Conservation (phyloP, 192 early-diverging fungal species). For the Gonapodya sp. region DNA sequence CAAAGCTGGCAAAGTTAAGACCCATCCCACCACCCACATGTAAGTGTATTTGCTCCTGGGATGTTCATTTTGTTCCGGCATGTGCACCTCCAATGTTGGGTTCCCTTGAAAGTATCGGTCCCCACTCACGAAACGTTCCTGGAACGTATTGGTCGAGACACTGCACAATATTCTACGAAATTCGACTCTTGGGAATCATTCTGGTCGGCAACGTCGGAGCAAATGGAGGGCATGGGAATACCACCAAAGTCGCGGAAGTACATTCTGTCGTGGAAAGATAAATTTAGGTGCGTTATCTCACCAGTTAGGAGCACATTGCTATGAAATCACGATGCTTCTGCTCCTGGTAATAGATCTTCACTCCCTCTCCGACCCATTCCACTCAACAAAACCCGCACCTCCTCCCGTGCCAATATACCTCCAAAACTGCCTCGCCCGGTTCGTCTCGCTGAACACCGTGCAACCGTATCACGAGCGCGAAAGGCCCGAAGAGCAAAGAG, state of each 20-base stretch:
- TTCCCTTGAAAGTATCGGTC: background rate
- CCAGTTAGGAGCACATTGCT: background rate
- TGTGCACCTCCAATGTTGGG: background rate
- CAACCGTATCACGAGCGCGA: background rate
- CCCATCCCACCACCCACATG: background rate
- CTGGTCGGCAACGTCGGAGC: background rate
- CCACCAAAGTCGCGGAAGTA: slow-evolving; percentile 4
- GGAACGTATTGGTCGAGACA: background rate
- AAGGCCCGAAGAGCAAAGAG: background rate
- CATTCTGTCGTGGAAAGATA: slow-evolving; percentile 7
- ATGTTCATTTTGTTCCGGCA: background rate
- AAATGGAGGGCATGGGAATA: slow-evolving; percentile 7
- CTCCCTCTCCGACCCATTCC: background rate
- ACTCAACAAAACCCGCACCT: background rate
- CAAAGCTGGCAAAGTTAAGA: background rate
- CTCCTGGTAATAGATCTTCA: background rate
- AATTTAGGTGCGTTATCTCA: background rate
- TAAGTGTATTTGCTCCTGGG: background rate
- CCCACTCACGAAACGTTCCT: background rate
- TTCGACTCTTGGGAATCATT: background rate
- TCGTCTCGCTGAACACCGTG: background rate
- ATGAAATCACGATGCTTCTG: background rate
- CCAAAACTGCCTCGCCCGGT: background rate
- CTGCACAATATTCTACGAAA: background rate
- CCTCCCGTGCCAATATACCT: background rate